Evolutionary conservation across 108 stramenopile genomes (phyloP).

Genomic region (Pseudonitzschia delicatissima): DNA sequence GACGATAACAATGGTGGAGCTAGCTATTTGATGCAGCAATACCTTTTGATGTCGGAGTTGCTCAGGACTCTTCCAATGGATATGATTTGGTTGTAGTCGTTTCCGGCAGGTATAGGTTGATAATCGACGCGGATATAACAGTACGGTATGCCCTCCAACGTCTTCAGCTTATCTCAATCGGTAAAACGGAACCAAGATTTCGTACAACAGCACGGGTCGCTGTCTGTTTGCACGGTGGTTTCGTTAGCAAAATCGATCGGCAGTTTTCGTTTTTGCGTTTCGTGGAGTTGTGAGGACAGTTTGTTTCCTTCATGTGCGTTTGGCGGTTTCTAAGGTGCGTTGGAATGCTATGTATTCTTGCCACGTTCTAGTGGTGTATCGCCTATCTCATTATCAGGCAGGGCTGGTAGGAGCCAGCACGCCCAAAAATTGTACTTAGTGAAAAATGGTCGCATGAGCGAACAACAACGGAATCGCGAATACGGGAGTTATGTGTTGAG

Average conservation of each 20-base stretch:
- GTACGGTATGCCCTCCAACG: background rate
- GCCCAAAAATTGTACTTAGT: background rate
- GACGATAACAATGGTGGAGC: background rate
- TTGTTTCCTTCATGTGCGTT: conserved; percentile 4
- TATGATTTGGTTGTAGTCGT: background rate
- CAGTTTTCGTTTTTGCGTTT: background rate
- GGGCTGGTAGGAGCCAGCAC: background rate
- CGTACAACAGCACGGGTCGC: background rate
- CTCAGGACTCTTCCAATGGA: background rate
- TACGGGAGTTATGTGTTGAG: background rate
- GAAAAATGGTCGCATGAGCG: background rate
- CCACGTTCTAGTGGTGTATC: background rate
- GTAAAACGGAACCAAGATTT: background rate
- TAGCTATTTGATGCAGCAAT: background rate
- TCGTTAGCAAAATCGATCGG: background rate
- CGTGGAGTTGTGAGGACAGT: too few species aligned
- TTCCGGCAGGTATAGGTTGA: background rate
- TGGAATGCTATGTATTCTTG: background rate
- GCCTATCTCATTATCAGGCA: background rate
- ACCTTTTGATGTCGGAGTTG: background rate
- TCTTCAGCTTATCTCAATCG: background rate
- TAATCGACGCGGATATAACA: background rate
- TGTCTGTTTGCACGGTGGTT: background rate
- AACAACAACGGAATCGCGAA: background rate
- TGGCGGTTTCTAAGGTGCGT: background rate